Conservation (phyloP, 2,329 filamentous ascomycete genomes). For the Pseudovirgaria hyperparasitica region DNA sequence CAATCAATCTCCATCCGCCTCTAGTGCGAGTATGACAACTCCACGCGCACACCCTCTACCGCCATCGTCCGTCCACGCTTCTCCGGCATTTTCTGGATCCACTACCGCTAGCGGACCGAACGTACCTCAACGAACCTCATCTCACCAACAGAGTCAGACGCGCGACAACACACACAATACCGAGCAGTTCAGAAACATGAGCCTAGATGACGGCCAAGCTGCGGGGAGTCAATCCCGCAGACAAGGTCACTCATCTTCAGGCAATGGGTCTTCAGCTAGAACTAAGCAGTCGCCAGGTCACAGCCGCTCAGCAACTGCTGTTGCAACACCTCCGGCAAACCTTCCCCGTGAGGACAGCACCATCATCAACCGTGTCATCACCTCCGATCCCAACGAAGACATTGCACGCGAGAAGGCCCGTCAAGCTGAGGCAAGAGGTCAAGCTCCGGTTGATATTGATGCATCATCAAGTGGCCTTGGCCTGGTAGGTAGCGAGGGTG, state of each 20-base stretch:
- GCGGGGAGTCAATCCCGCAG: conserved; percentile 28
- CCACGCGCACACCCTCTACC: conserved; percentile 32
- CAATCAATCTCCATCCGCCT: conserved; percentile 20
- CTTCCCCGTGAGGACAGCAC: conserved; percentile 66
- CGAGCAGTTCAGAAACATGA: conserved; percentile 9
- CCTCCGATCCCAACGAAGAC: conserved; percentile 64
- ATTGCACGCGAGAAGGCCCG: conserved; percentile 59
- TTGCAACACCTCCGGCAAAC: conserved; percentile 40
- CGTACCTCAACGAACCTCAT: conserved; percentile 69
- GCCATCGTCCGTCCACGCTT: conserved; percentile 29
- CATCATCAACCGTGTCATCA: conserved; percentile 62
- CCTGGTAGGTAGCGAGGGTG: conserved; percentile 36
- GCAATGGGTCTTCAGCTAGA: conserved; percentile 11
- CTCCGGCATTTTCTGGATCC: conserved; percentile 44
- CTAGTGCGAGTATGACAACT: conserved; percentile 23
- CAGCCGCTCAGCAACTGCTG: conserved; percentile 34
- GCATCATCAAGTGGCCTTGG: conserved; percentile 35
- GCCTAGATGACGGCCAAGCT: conserved; percentile 3
- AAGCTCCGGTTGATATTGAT: conserved; percentile 28
- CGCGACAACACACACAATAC: no score
- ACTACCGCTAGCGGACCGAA: conserved; percentile 45
- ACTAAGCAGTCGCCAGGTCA: conserved; percentile 25
- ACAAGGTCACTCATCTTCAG: conserved; percentile 30
- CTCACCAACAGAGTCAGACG: conserved; percentile 44
- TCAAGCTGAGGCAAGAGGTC: conserved; percentile 45